Evolutionary conservation across 2,329 filamentous ascomycete genomes (phyloP), one percentile per base, ranked within the genome.

Genomic region (Penicillium sp.): DNA sequence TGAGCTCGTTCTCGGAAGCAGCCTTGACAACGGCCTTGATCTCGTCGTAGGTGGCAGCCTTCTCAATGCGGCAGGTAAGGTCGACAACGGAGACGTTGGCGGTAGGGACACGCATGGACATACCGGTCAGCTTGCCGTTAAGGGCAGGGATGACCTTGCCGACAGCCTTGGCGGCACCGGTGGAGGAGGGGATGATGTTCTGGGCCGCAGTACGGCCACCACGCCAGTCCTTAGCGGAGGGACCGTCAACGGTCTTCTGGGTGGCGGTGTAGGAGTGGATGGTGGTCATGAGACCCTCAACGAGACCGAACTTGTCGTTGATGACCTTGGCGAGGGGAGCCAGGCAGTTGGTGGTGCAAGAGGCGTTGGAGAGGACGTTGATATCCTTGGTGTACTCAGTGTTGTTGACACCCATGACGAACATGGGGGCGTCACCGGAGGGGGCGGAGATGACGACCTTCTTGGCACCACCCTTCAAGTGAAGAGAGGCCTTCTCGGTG

Each of bases 271-370:
- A 98, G 74, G 95, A 97, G 90, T 99, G 95, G 80, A 98, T 87
- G 70, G 95, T 99, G 82, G 95, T 98, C 95, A 99, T 99, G 74
- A 98, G 89, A 86, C 93, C 95, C 87, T 99, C 95, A 75, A 97
- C 81, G 78, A 99, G 95, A 80, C 85, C 89, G 85, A 89, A 99
- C 82, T 97, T 96, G 86, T 98, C 93, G 87, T 99, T 84, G 84
- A 99, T 87, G 76, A 98, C 92, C 90, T 98, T 99, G 84, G 95
- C 95, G 67, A 99, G 90, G 78, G 95, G 95, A 80, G 95, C 95
- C 81, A 99, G 84, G 89, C 95, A 98, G 91, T 99, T 99, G 86
- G 95, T 98, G 80, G 95, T 99, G 91, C 95, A 98, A 71, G 95
- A 98, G 73, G 95, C 95, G 85, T 99, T 99, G 83, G 95, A 98